Conservation (phyloP, 2,329 filamentous ascomycete genomes). For the Colletotrichum noveboracense region DNA sequence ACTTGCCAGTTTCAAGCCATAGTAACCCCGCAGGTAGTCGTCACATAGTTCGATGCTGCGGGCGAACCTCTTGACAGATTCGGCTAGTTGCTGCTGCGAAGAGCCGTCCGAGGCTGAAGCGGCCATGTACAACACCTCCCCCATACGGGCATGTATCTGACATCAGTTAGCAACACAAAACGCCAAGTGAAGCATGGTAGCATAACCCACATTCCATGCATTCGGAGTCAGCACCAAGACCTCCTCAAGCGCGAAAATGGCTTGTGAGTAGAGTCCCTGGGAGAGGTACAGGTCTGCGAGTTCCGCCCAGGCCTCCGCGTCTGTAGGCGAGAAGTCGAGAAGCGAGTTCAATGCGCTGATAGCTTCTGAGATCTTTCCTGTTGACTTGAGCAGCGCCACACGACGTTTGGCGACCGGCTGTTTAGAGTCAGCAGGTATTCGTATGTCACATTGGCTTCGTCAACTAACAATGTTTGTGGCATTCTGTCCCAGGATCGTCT, state of each 20-base stretch:
- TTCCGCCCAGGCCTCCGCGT: conserved; percentile 93
- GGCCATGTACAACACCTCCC: conserved; percentile 81
- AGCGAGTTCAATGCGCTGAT: conserved; percentile 76
- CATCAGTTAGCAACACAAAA: background rate
- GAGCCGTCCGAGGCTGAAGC: conserved; percentile 50
- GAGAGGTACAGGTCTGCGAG: conserved; percentile 84
- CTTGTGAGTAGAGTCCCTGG: conserved; percentile 81
- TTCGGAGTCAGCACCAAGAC: conserved; percentile 86
- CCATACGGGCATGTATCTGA: conserved; percentile 86
- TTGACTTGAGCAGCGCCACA: conserved; percentile 77
- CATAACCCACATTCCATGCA: conserved; percentile 83
- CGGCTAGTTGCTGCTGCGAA: conserved; percentile 62
- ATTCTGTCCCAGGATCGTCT: conserved; percentile 74
- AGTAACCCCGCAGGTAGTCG: conserved; percentile 89
- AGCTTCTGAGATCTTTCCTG: conserved; percentile 74
- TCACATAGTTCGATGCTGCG: conserved; percentile 94
- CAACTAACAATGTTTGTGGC: conserved; percentile 78
- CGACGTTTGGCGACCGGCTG: conserved; percentile 86
- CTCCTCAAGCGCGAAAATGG: conserved; percentile 89
- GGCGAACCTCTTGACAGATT: conserved; percentile 84
- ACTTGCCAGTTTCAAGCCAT: conserved; percentile 82
- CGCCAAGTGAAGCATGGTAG: background rate
- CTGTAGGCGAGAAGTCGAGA: conserved; percentile 84
- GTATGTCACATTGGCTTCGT: background rate
- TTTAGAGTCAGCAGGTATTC: conserved; percentile 31